Conservation (phyloP, 2,329 filamentous ascomycete genomes). For the Tolypocladium sp. region DNA sequence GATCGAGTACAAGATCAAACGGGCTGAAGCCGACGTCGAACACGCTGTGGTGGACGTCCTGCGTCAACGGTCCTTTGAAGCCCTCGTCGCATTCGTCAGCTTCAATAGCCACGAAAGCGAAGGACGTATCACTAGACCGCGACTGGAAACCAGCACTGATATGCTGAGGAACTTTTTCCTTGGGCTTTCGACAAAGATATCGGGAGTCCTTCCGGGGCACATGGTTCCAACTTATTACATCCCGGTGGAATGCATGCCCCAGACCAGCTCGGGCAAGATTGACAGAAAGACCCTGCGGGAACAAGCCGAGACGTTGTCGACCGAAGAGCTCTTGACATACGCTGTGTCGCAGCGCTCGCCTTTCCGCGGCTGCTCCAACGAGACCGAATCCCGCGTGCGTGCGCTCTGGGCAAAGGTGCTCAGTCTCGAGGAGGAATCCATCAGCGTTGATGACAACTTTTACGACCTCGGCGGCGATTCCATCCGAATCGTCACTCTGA, state of each 20-base stretch:
- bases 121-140: background rate
- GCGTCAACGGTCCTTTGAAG: background rate
- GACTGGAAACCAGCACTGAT: background rate
- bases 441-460: background rate
- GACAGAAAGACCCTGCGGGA: background rate
- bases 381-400: background rate
- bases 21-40: background rate
- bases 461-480: background rate
- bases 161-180: background rate
- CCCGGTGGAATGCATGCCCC: conserved; percentile 4
- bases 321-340: background rate
- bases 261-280: conserved; percentile 3
- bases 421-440: background rate
- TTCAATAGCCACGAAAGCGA: conserved; percentile 2
- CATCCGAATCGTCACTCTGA: background rate
- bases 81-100: conserved; percentile 4
- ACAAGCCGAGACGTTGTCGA: background rate
- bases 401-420: background rate
- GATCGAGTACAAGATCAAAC: conserved; percentile 7
- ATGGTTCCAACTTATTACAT: conserved; percentile 8
- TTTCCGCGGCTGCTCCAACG: background rate
- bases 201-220: conserved; percentile 2
- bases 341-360: background rate
- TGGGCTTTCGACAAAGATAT: background rate
- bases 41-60: conserved; percentile 5